Conservation (phyloP, 768 basidiomycete genomes). For the Suillus subalutaceus region DNA sequence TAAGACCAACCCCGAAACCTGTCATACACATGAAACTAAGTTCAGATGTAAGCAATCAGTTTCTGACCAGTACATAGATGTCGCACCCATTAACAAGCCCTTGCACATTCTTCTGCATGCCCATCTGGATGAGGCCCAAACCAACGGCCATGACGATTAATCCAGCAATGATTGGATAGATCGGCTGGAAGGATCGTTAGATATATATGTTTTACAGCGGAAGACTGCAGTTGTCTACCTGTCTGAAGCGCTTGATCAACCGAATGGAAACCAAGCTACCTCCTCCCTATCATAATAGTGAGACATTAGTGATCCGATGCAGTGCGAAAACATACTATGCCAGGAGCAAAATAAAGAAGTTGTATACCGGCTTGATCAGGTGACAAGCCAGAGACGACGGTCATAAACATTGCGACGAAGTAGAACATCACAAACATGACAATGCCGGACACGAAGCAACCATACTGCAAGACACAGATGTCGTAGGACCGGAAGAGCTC, state of each 20-base stretch:
- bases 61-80: neutral
- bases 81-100: constrained; percentile 39
- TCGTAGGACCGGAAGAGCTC: constrained; percentile 46
- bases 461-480: constrained; percentile 41
- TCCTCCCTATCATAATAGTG: constrained; percentile 33
- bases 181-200: constrained; percentile 34
- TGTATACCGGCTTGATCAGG: constrained; percentile 47
- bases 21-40: constrained; percentile 47
- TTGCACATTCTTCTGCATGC: constrained; percentile 41
- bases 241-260: constrained; percentile 38
- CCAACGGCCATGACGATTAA: constrained; percentile 38
- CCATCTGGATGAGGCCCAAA: constrained; percentile 46
- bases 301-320: neutral
- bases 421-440: constrained; percentile 57
- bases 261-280: constrained; percentile 39
- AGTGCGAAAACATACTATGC: constrained; percentile 37
- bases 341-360: constrained; percentile 55
- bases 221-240: constrained; percentile 29
- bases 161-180: constrained; percentile 45
- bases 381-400: constrained; percentile 44
- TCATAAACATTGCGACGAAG: constrained; percentile 55
- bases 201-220: neutral
- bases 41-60: neutral
- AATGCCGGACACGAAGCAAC: constrained; percentile 45
- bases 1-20: constrained; percentile 47